Evolutionary conservation across 2,329 filamentous ascomycete genomes (phyloP).

Genomic region (Colletotrichum orchidophilum): DNA sequence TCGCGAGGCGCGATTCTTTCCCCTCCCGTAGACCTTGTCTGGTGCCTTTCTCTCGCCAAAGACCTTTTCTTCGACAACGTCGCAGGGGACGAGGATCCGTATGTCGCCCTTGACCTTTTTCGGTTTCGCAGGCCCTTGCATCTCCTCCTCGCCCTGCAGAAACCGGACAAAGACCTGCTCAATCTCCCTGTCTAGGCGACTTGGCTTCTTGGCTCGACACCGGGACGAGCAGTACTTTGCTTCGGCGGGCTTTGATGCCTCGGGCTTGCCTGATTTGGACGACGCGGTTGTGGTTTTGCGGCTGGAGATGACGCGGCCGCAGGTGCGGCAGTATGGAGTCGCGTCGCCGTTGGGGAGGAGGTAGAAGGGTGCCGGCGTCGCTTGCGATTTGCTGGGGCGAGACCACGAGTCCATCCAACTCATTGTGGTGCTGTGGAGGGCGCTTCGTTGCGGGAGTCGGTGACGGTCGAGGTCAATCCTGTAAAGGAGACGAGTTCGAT

Average conservation of each 20-base stretch:
- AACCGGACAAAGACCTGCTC: slow-evolving; percentile 57
- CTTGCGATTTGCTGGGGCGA: slow-evolving; percentile 49
- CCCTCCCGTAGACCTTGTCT: slow-evolving; percentile 50
- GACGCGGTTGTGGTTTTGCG: slow-evolving; percentile 41
- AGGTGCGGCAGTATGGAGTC: slow-evolving; percentile 65
- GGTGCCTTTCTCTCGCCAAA: slow-evolving; percentile 24
- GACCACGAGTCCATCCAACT: slow-evolving; percentile 55
- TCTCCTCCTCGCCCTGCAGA: slow-evolving; percentile 37
- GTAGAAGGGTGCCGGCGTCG: slow-evolving; percentile 63
- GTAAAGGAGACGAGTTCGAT: background rate
- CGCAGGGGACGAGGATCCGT: slow-evolving; percentile 58
- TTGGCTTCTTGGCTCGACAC: slow-evolving; percentile 62
- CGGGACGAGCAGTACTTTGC: slow-evolving; percentile 66
- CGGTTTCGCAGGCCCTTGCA: slow-evolving; percentile 11
- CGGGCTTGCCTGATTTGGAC: slow-evolving; percentile 19
- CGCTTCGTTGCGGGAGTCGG: background rate
- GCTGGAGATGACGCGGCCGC: slow-evolving; percentile 62
- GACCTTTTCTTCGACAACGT: slow-evolving; percentile 58
- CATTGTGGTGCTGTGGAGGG: slow-evolving; percentile 40
- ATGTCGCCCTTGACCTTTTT: slow-evolving; percentile 58
- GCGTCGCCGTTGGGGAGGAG: slow-evolving; percentile 55
- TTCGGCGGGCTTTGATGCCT: slow-evolving; percentile 36
- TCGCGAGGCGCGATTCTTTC: slow-evolving; percentile 54
- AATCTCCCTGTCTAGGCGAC: slow-evolving; percentile 59
- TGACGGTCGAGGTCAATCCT: too few relatives aligned